A percentile compares a stretch with the other conserved stretches of the same genome.
Conservation (phyloP, 2,329 filamentous ascomycete species). For the Alternaria arborescens region DNA sequence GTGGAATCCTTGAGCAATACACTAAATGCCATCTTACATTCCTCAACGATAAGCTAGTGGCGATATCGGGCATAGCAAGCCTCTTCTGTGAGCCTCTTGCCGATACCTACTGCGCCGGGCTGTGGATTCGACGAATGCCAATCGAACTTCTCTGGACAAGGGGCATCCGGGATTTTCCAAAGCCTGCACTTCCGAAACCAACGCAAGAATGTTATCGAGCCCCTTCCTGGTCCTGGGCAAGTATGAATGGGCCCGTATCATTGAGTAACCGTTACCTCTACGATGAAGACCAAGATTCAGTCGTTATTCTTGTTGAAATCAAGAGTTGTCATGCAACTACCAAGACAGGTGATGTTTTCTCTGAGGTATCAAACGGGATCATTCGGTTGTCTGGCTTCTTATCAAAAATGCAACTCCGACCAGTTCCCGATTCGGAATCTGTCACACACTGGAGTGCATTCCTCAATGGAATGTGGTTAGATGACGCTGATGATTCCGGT, state of each 20-base stretch:
- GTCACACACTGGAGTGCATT: not conserved
- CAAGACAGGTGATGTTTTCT: not conserved
- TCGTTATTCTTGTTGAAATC: not conserved
- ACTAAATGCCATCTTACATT: not conserved
- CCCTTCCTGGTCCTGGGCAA: slow-evolving; percentile 3
- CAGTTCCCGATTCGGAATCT: not conserved
- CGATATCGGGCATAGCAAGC: not conserved
- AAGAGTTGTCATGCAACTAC: not conserved
- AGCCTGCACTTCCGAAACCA: not conserved
- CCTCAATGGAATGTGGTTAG: accelerated
- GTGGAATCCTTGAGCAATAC: not conserved
- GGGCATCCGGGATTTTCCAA: too few species aligned
- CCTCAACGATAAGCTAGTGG: not conserved
- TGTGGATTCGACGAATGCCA: not conserved
- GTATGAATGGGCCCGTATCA: not conserved
- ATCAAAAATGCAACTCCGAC: not conserved
- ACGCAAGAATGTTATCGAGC: not conserved
- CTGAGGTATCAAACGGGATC: accelerated
- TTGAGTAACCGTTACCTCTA: too few species aligned
- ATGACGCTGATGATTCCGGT: too few species aligned
- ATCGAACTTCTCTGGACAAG: too few species aligned
- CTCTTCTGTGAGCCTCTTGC: not conserved
- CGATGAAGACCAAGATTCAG: accelerated
- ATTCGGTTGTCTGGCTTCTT: not conserved
- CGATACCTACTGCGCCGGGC: not conserved